Base-by-base conservation (phyloP, 768 basidiomycete genomes). In the Serendipita sp. region DNA sequence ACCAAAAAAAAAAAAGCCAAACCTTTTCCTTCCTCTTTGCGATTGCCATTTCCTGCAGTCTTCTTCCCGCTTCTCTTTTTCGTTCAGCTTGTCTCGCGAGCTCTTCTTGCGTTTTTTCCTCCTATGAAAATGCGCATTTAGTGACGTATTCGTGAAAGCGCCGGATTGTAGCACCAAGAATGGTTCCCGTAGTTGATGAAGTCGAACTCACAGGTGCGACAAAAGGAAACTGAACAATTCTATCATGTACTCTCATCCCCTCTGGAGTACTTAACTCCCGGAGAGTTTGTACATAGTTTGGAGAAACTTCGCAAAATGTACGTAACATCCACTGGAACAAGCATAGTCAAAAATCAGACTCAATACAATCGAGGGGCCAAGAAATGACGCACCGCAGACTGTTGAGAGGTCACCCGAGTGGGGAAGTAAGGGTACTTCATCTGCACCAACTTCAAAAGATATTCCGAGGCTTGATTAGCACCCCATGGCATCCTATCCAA, bases 361-460 rank as follows among this genome's bases (percentile, higher is more conserved):
- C 5, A 63, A 30, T 7, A 61, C 33, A 44, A 17, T n/a, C 11
- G 11, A 11, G 22, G 17, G 53, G 22, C 11, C 53, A n/a, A 11
- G 2, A n/a, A 48, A 9, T 48, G 20, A n/a, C 20, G 61, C 71
- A 94, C 92, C 14, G 81, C 86, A 3, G 91, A 82, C 68, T 97
- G 95, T 0, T 76, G 69, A 16, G 80, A 70, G 0, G 88, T 88
- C 11, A 97, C 82, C 44, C 90, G 84, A 1, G 86, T 88, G 3
- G 91, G 89, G 71, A 98, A 98, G 50, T 79, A 86, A 28, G 95
- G 88, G 70, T 98, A 96, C 72, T 98, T 99, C 38, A 98, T 80
- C 70, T 97, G 94, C 43, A 94, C 84, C 22, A 95, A 83, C 70
- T 93, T 96, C 64, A 94, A 82, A 60, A 97, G 79, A 69, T 96